A percentile compares a stretch with the other conserved stretches of the same genome.
Conservation (phyloP, 2,329 filamentous ascomycete genomes). For the Didymella sp. region DNA sequence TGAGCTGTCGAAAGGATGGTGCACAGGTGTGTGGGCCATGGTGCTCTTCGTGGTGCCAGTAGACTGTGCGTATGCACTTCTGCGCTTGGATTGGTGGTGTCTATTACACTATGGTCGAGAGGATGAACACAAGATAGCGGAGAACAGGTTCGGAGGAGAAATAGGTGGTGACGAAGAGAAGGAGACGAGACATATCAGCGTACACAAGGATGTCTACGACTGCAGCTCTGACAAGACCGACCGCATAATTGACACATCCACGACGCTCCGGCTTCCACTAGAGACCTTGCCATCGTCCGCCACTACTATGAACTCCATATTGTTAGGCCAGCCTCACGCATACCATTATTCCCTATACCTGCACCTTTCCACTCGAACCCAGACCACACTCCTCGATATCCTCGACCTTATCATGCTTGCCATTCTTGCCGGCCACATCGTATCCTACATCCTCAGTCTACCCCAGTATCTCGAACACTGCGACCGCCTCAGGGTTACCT, state of each 20-base stretch:
- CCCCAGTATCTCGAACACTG: conserved; percentile 15
- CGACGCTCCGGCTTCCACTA: background rate
- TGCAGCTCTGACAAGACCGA: background rate
- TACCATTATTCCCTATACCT: conserved; percentile 11
- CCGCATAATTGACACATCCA: background rate
- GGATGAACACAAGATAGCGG: background rate
- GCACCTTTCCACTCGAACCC: background rate
- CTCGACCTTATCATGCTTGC: conserved; percentile 15
- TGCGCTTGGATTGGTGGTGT: conserved; percentile 25
- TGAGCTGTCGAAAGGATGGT: conserved; percentile 15
- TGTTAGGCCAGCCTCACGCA: background rate
- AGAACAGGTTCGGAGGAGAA: background rate
- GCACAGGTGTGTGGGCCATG: conserved; percentile 19
- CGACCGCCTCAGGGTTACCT: background rate
- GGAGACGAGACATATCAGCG: background rate
- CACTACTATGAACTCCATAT: no score
- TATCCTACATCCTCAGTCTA: conserved; percentile 19
- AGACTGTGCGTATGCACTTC: conserved; percentile 21
- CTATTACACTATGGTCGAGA: conserved; percentile 2
- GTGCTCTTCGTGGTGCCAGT: conserved; percentile 17
- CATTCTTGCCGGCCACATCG: conserved; percentile 17
- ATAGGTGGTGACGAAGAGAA: background rate
- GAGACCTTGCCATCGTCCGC: background rate
- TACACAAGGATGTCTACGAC: background rate
- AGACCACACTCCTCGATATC: conserved; percentile 4